These are phyloP conservation scores for Tylopilus sp. DNA, from an alignment of 1,284 basidiomycete genomes.

Conservation along the genomic window DNA sequence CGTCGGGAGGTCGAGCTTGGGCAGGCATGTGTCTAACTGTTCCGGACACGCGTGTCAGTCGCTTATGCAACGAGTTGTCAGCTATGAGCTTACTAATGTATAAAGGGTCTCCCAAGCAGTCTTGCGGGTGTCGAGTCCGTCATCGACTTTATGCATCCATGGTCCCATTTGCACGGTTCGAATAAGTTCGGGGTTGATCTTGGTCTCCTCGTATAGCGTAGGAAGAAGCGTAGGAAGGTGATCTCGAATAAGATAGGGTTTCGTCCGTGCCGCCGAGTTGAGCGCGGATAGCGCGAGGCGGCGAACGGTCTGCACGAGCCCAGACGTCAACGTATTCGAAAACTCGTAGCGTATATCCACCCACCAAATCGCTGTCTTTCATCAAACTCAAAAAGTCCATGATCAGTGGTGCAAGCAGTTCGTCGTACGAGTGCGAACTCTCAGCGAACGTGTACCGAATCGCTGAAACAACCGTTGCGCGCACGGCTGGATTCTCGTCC, in stretches of 20 bases:
- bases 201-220: slow-evolving; percentile 81
- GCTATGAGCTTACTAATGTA: slow-evolving; percentile 62
- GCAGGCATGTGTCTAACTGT: slow-evolving; percentile 86
- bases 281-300: slow-evolving; percentile 83
- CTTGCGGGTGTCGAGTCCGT: slow-evolving; percentile 91
- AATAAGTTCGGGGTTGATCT: slow-evolving; percentile 78
- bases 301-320: slow-evolving; percentile 66
- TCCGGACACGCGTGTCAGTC: slow-evolving; percentile 10
- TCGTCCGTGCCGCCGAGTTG: slow-evolving; percentile 93
- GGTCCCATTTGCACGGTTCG: slow-evolving; percentile 97
- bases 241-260: slow-evolving; percentile 87
- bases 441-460: slow-evolving; percentile 96
- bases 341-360: slow-evolving; percentile 22
- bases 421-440: slow-evolving; percentile 79
- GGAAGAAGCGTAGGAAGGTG: slow-evolving; percentile 78
- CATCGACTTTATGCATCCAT: slow-evolving; percentile 94
- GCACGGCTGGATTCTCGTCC: slow-evolving; percentile 64
- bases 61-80: neutral
- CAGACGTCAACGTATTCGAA: slow-evolving; percentile 1
- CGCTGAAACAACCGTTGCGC: slow-evolving; percentile 90
- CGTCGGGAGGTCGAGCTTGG: slow-evolving; percentile 80
- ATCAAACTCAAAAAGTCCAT: slow-evolving; percentile 90
- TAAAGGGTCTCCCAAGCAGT: slow-evolving; percentile 98
- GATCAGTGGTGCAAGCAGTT: slow-evolving; percentile 79
- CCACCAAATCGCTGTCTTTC: slow-evolving; percentile 79